A percentile compares a stretch with the other conserved stretches of the same genome.
These are phyloP conservation scores for Rhodotorula toruloides DNA, from an alignment of 768 basidiomycete species.

Conservation along the genomic window DNA sequence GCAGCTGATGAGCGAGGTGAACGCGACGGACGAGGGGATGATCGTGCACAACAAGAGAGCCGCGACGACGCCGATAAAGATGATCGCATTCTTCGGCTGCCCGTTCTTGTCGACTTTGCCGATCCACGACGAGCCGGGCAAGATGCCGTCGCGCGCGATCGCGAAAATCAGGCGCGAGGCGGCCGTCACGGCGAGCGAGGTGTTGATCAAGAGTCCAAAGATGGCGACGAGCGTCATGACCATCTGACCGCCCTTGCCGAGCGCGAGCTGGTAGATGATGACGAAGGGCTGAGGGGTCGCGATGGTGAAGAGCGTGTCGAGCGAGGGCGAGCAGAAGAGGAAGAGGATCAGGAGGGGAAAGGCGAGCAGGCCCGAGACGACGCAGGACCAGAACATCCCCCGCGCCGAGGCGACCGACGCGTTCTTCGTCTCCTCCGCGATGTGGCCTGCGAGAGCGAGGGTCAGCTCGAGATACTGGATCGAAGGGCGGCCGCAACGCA, in stretches of 20 bases:
- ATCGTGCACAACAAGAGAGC: slow-evolving; percentile 76
- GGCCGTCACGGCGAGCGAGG: slow-evolving; percentile 79
- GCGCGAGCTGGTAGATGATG: slow-evolving; percentile 72
- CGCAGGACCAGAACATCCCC: slow-evolving; percentile 71
- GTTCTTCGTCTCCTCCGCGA: slow-evolving; percentile 82
- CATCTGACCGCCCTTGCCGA: slow-evolving; percentile 70
- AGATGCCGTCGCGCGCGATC: slow-evolving; percentile 86
- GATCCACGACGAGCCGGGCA: slow-evolving; percentile 79
- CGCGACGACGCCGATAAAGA: slow-evolving; percentile 76
- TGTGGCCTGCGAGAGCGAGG: slow-evolving; percentile 58
- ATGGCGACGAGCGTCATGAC: slow-evolving; percentile 84
- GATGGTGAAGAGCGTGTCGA: slow-evolving; percentile 67
- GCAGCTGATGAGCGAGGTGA: slow-evolving; percentile 82
- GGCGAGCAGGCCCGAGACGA: slow-evolving; percentile 73
- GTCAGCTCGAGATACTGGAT: not conserved
- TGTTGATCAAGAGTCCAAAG: slow-evolving; percentile 80
- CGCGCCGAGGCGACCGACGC: slow-evolving; percentile 73
- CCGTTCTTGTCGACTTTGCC: slow-evolving; percentile 60
- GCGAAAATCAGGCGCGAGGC: slow-evolving; percentile 84
- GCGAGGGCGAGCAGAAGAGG: slow-evolving; percentile 37
- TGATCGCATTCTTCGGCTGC: slow-evolving; percentile 78
- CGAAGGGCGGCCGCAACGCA: not conserved
- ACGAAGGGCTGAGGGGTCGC: slow-evolving; percentile 87
- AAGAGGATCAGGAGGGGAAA: slow-evolving; percentile 54
- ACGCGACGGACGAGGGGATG: slow-evolving; percentile 82